phyloP scores from a whole-genome alignment of 371 early-diverging fungal genomes.

The Mucor circinelloides region DNA sequence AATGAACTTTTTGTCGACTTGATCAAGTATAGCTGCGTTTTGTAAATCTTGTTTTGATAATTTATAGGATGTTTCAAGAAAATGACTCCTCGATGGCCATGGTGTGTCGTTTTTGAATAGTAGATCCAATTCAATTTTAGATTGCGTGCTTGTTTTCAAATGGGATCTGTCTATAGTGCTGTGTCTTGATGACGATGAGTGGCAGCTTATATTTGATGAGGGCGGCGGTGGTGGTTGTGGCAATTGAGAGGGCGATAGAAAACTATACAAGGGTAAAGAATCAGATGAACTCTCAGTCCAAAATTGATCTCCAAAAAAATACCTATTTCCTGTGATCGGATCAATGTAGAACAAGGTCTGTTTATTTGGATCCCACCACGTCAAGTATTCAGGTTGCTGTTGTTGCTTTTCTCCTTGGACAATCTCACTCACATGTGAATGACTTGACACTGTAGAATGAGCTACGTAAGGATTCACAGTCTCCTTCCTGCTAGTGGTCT shows the following conservation, averaged over 20 bases:
- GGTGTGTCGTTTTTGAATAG: neutral
- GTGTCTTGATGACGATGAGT: neutral
- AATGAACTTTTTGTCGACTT: conserved; percentile 75
- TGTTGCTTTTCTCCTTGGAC: neutral
- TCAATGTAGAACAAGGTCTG: conserved; percentile 14
- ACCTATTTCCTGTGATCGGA: conserved; percentile 18
- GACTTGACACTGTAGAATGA: neutral
- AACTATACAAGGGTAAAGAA: neutral
- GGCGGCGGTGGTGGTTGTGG: neutral
- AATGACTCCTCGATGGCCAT: neutral
- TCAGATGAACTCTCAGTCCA: neutral
- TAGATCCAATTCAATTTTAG: neutral
- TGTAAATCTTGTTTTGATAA: conserved; percentile 40
- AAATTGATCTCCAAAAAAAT: neutral
- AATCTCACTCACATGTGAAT: neutral
- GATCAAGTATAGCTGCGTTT: conserved; percentile 53
- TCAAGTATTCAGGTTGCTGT: neutral
- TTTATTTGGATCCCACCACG: conserved; percentile 16
- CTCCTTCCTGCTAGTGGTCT: neutral
- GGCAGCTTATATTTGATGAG: neutral
- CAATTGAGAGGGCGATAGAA: neutral
- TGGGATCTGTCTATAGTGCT: conserved; percentile 26
- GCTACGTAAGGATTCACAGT: neutral
- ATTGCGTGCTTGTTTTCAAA: neutral
- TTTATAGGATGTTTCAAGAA: conserved; percentile 17